Percentiles rank a stretch among this genome's conserved stretches.
These are phyloP conservation scores for Aurantiochytrium sp. DNA, from an alignment of 108 stramenopile species.

Conservation along the genomic window DNA sequence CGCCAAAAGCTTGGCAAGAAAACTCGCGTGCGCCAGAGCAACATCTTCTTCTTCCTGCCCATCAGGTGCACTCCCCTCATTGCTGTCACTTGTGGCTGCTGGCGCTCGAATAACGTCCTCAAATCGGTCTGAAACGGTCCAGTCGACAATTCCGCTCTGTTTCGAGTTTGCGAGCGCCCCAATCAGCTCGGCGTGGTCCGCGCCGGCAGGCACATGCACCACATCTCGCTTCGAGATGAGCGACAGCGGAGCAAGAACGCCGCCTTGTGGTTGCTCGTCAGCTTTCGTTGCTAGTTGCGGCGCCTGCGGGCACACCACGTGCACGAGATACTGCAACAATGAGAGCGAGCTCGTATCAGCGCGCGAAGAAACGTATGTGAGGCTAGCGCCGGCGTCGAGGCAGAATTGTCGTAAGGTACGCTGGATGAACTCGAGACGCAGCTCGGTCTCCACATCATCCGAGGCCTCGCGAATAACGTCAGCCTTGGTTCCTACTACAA, in stretches of 20 bases:
- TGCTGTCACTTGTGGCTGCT: neutral
- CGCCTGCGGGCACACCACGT: neutral
- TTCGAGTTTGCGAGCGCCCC: neutral
- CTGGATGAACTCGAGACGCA: slow-evolving; percentile 8
- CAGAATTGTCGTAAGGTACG: neutral
- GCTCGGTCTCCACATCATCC: neutral
- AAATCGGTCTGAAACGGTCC: neutral
- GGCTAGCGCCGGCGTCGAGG: neutral
- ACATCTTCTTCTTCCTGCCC: neutral
- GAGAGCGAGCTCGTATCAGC: neutral
- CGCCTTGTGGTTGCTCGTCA: neutral
- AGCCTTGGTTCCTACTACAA: neutral
- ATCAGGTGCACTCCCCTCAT: neutral
- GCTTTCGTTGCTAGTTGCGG: neutral
- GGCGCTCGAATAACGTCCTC: neutral
- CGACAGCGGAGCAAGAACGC: neutral
- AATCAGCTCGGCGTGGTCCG: neutral
- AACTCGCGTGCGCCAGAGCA: neutral
- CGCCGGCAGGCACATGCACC: neutral
- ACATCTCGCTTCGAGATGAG: neutral
- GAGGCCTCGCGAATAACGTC: neutral
- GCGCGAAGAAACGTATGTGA: neutral
- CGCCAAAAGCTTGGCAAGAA: slow-evolving; percentile 3
- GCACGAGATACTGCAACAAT: neutral
- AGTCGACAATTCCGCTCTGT: neutral